phyloP scores from a whole-genome alignment of 1,139 yeast species.

The Wickerhamiella pararugosa region DNA sequence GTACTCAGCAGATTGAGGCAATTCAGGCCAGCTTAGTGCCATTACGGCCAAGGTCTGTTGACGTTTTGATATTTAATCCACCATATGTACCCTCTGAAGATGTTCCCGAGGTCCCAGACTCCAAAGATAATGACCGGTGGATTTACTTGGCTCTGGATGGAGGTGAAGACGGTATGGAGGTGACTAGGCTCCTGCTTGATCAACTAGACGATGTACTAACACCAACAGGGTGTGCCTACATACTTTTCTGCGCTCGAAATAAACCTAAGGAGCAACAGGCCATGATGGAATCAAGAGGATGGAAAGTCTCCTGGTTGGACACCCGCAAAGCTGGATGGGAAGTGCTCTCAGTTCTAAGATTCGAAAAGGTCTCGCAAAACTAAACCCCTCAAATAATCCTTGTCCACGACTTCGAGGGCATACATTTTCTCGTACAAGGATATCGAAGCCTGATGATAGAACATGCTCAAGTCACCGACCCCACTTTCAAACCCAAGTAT shows the following conservation, averaged over 20 bases:
- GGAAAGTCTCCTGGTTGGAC: constrained; percentile 40
- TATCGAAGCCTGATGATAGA: constrained; percentile 57
- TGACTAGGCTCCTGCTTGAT: constrained; percentile 51
- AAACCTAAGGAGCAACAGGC: constrained; percentile 47
- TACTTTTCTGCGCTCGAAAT: constrained; percentile 76
- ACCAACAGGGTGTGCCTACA: constrained; percentile 57
- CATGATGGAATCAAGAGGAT: constrained; percentile 35
- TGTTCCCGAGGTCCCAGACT: constrained; percentile 36
- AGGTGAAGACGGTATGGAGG: constrained; percentile 78
- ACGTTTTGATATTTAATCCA: constrained; percentile 73
- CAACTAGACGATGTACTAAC: constrained; percentile 36
- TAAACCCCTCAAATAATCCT: constrained; percentile 37
- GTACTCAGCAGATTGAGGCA: constrained; percentile 33
- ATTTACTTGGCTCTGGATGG: constrained; percentile 80
- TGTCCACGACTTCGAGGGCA: constrained; percentile 38
- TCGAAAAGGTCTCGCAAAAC: constrained; percentile 39
- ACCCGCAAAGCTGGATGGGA: constrained; percentile 91
- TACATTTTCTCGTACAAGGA: constrained; percentile 61
- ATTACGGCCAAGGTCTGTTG: constrained; percentile 36
- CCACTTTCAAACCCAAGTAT: too few species aligned
- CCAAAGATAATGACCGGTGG: constrained; percentile 42
- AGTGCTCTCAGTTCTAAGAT: constrained; percentile 47
- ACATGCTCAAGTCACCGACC: constrained; percentile 39
- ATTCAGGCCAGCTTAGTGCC: constrained; percentile 42
- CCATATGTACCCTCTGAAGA: constrained; percentile 79